phyloP scores from a whole-genome alignment of 805 yeast genomes.

The Cyberlindnera suaveolens region DNA sequence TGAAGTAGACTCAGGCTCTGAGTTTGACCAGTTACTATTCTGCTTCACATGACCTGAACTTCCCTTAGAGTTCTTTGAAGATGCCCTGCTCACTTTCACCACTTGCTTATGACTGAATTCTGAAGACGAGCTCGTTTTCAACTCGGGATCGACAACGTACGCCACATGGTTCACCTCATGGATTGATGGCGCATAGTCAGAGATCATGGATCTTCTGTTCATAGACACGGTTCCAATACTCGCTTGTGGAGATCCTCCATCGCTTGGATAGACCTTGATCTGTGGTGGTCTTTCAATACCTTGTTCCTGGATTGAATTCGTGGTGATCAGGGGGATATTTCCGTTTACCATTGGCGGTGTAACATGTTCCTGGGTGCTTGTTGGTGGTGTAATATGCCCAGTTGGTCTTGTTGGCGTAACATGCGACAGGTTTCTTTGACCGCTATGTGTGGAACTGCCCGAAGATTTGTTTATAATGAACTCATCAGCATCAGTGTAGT shows the following conservation, averaged over 20 bases:
- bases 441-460: background rate
- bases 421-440: too few relatives aligned
- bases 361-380: too few relatives aligned
- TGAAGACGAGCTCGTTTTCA: too few relatives aligned
- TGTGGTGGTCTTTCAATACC: too few relatives aligned
- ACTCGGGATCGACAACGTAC: slow-evolving; percentile 11
- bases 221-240: slow-evolving; percentile 1
- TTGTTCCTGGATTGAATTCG: too few relatives aligned
- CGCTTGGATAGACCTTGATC: too few relatives aligned
- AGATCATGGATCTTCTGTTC: slow-evolving; percentile 19
- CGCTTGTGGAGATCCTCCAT: too few relatives aligned
- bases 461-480: slow-evolving; percentile 12
- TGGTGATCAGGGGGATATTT: too few relatives aligned
- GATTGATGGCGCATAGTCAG: slow-evolving; percentile 23
- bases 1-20: slow-evolving; percentile 2
- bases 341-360: too few relatives aligned
- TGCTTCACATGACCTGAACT: slow-evolving; percentile 4
- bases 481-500: slow-evolving; percentile 19
- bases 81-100: slow-evolving; percentile 12
- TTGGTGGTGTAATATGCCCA: too few relatives aligned
- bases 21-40: background rate
- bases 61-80: slow-evolving; percentile 6
- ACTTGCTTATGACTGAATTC: slow-evolving; percentile 6
- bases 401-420: too few relatives aligned
- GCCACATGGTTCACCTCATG: slow-evolving; percentile 21